Evolutionary conservation across 306 rosid species (phyloP), one percentile per base, ranked within the genome.

Genomic region (Spatholobus suberectus): DNA sequence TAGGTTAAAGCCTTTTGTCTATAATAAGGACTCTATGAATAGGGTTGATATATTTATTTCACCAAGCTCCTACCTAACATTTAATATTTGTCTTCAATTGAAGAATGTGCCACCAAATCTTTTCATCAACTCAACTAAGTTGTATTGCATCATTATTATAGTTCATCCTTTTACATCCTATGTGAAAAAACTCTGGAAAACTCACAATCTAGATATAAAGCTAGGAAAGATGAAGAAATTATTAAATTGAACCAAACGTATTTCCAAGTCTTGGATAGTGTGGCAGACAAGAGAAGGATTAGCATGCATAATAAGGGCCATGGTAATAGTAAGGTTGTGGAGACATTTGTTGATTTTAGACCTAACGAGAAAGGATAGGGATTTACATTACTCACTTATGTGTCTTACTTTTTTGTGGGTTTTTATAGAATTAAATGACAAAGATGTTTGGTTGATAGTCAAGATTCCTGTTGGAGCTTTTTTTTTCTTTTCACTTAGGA

Each of bases 371-470:
- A n/a, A n/a, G n/a, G n/a, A n/a, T n/a, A n/a, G n/a, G n/a, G n/a
- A n/a, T 81, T 79, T 90, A 15, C 85, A 87, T 52, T 90, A 93
- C 88, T 63, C 81, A 86, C 89, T 92, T 69, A 90, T 76, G 84
- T 92, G 72, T 89, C 93, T 63, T 26, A 78, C 41, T 89, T 87
- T 82, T 89, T 90, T 1, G 81, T 57, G 13, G 97, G 93, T 49
- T 78, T 80, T 66, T 90, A 90, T 20, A 88, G 89, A 81, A 86
- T 89, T 55, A 90, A 86, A 77, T 92, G 94, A 92, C 83, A 55
- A 54, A 74, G 91, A 67, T 85, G 91, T 83, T 85, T 83, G 75
- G 43, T 90, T 63, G 97, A 89, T 51, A 61, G 74, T 62, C 34
- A 52, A 62, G 92, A n/a, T 44, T 77, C 78, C 68, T 83, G 79